A percentile compares a stretch with the other conserved stretches of the same genome.
These are phyloP conservation scores for Passalora sequoiae DNA, from an alignment of 2,329 filamentous ascomycete species.

Conservation along the genomic window DNA sequence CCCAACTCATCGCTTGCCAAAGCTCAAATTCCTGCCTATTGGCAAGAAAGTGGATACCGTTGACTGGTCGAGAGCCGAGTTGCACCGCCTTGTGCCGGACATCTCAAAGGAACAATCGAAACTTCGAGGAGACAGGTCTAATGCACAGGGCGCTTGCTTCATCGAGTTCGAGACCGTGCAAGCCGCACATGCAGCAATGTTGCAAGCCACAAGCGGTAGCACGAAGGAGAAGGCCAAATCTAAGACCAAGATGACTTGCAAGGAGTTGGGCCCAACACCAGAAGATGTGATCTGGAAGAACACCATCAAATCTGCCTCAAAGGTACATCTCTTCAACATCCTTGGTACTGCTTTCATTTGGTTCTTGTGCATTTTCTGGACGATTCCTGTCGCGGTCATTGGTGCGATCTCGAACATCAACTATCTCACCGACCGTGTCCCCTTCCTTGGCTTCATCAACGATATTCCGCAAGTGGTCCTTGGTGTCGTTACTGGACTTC, in stretches of 20 bases:
- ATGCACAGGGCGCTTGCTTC: constrained; percentile 70
- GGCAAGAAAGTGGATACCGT: constrained; percentile 87
- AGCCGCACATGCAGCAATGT: constrained; percentile 75
- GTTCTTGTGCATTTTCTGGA: constrained; percentile 44
- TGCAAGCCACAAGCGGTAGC: constrained; percentile 36
- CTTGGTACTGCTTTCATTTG: constrained; percentile 38
- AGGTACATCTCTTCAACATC: constrained; percentile 29
- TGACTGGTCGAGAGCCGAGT: constrained; percentile 72
- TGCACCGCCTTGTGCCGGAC: constrained; percentile 67
- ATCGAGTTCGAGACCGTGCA: constrained; percentile 79
- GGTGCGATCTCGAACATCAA: constrained; percentile 43
- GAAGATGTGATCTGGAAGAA: constrained; percentile 43
- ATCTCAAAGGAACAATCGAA: constrained; percentile 62
- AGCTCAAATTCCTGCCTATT: constrained; percentile 54
- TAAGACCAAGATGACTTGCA: constrained; percentile 32
- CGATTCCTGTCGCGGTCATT: constrained; percentile 43
- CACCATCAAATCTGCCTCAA: constrained; percentile 35
- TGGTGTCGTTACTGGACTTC: constrained; percentile 44
- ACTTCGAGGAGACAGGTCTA: constrained; percentile 61
- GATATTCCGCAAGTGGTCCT: constrained; percentile 38
- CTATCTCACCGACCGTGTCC: constrained; percentile 36
- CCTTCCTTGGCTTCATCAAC: constrained; percentile 41
- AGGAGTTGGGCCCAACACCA: constrained; percentile 39
- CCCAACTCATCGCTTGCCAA: constrained; percentile 61
- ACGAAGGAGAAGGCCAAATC: constrained; percentile 3